Evolutionary conservation across 2,329 filamentous ascomycete genomes (phyloP).

Genomic region (Fusarium mangiferae): DNA sequence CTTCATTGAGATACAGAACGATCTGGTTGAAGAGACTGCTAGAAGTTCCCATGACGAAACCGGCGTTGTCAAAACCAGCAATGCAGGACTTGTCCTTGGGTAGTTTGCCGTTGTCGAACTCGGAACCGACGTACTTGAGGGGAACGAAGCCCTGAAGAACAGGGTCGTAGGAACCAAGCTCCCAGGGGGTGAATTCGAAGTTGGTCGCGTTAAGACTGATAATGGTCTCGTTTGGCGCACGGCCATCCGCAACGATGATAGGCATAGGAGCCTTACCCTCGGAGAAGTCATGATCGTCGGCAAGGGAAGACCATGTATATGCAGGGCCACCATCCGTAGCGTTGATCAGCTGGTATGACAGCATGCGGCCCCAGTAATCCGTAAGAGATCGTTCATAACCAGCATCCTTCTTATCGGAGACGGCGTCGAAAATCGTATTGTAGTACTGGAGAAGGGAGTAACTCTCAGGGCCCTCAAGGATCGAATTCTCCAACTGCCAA

Average conservation of each 20-base stretch:
- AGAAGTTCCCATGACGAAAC: conserved; percentile 84
- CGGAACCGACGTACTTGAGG: conserved; percentile 68
- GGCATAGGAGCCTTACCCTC: conserved; percentile 58
- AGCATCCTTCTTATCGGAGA: conserved; percentile 52
- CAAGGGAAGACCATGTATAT: conserved; percentile 82
- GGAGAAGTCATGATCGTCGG: conserved; percentile 56
- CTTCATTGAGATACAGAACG: conserved; percentile 73
- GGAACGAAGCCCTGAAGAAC: conserved; percentile 69
- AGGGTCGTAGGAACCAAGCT: conserved; percentile 72
- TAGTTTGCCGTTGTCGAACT: conserved; percentile 62
- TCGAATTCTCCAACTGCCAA: conserved; percentile 56
- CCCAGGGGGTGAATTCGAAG: conserved; percentile 73
- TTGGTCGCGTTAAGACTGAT: conserved; percentile 67
- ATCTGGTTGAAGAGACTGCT: conserved; percentile 81
- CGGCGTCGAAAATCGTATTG: conserved; percentile 48
- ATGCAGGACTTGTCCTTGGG: conserved; percentile 58
- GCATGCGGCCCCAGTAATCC: conserved; percentile 87
- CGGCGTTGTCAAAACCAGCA: conserved; percentile 79
- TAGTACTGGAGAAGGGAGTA: conserved; percentile 55
- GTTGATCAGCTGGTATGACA: conserved; percentile 88
- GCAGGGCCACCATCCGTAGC: conserved; percentile 76
- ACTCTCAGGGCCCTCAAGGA: conserved; percentile 53
- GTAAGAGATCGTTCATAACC: conserved; percentile 74
- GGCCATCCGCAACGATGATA: conserved; percentile 60
- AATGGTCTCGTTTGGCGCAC: conserved; percentile 56